These are phyloP conservation scores for Gossypium turneri DNA, from an alignment of 345 rosid species.

Conservation along the genomic window DNA sequence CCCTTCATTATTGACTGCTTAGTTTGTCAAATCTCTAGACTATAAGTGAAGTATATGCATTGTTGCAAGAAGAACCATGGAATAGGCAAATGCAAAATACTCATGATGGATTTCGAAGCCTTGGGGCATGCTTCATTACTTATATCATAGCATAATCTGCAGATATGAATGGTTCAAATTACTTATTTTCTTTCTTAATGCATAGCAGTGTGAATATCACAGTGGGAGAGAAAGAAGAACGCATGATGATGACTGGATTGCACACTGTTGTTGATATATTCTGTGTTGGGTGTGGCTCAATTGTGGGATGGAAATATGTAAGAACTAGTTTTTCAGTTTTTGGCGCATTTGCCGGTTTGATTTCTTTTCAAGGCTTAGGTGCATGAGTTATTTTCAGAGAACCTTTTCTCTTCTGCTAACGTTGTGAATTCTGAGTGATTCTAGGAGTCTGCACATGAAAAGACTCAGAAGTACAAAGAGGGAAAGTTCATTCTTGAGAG, in stretches of 20 bases:
- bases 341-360: background rate
- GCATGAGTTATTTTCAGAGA: slow-evolving; percentile 15
- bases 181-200: slow-evolving; percentile 11
- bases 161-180: slow-evolving; percentile 5
- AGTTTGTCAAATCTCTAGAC: no score
- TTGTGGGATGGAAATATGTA: slow-evolving; percentile 87
- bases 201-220: slow-evolving; percentile 56
- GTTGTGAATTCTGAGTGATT: slow-evolving; percentile 2
- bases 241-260: slow-evolving; percentile 66
- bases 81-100: background rate
- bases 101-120: background rate
- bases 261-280: slow-evolving; percentile 73
- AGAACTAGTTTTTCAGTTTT: slow-evolving; percentile 17
- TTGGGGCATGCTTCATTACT: background rate
- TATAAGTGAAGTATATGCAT: background rate
- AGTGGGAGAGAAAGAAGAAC: slow-evolving; percentile 54
- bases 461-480: slow-evolving; percentile 69
- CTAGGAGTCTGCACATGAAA: slow-evolving; percentile 58
- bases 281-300: slow-evolving; percentile 72
- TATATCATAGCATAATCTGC: background rate
- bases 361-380: slow-evolving; percentile 1
- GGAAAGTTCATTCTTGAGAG: slow-evolving; percentile 76
- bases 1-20: background rate
- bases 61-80: background rate
- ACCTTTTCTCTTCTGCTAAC: slow-evolving; percentile 14